Base-by-base conservation (phyloP, 1,284 basidiomycete species). In the Phaffia rhodozyma region DNA sequence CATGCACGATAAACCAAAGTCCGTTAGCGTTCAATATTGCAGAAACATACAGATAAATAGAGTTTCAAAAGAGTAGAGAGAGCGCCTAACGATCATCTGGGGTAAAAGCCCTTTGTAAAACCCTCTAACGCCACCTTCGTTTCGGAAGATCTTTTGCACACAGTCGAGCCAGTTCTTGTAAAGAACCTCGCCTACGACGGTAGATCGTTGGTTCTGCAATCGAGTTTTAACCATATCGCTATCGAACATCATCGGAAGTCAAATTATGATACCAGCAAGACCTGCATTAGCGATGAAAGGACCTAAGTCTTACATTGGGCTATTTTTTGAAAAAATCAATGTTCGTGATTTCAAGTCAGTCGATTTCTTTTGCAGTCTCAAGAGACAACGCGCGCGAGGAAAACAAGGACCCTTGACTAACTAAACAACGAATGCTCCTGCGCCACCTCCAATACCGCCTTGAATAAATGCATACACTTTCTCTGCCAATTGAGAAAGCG, bases 21-120 rank as follows among this genome's bases (percentile, higher is more conserved):
- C 4, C 21, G 5, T 55, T 16, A 48, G 30, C 11, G 59, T 20
- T 55, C 7, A 48, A 65, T 21, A 25, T 25, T 16, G 11, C 51
- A 29, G n/a, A 11, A n/a, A 48, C 38, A 52, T 58, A 20, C 38
- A 43, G 30, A 29, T 59, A 48, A 20, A 52, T 57, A 58, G 30
- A 18, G 48, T 49, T 2, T 7, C 5, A 5, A 59, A 25, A 20
- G 58, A 0, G 27, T 2, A 49, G 2, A 23, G 2, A 30, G 48
- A 34, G 47, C 21, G 21, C 76, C 86, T 66, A 71, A 89, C 89
- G 69, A 99, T 82, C 62, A 99, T 82, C 73, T 99, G 94, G 50
- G 94, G 94, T 7, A 91, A 86, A 59, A 98, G 83, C 63, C 94
- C 94, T 51, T 93, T 86, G 77, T 99, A 98, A 78, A 98, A 98